Percentiles rank a stretch among this genome's conserved stretches.
Conservation (phyloP, 371 early-diverging fungal genomes). For the Coemansia sp. region DNA sequence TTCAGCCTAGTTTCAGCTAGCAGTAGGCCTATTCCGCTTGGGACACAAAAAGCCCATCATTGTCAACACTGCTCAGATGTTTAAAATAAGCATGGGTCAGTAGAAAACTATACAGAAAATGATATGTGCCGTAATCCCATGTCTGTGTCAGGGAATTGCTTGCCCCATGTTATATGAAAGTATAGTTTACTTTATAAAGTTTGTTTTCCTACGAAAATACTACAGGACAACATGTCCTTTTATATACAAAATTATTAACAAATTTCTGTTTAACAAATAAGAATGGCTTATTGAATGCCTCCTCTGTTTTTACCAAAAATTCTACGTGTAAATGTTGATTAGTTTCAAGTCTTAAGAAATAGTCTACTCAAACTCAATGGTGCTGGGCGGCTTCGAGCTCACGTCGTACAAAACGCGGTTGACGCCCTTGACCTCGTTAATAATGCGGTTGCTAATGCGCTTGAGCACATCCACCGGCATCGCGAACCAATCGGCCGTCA, state of each 20-base stretch:
- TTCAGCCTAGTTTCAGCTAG: neutral
- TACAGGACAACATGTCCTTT: no score
- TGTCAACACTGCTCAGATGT: neutral
- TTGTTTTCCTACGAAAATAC: no score
- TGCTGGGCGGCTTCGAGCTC: slow-evolving; percentile 92
- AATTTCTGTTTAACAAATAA: no score
- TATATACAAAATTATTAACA: no score
- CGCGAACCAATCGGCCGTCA: slow-evolving; percentile 96
- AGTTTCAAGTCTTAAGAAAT: no score
- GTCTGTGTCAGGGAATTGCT: no score
- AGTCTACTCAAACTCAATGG: slow-evolving; percentile 88
- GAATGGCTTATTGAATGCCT: no score
- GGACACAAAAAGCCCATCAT: neutral
- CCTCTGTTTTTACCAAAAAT: no score
- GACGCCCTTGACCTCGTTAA: slow-evolving; percentile 96
- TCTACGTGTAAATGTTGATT: no score
- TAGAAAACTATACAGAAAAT: neutral
- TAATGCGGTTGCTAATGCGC: slow-evolving; percentile 88
- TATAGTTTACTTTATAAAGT: no score
- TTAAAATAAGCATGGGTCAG: neutral
- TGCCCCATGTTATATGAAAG: no score
- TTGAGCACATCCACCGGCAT: slow-evolving; percentile 86
- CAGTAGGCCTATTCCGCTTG: neutral
- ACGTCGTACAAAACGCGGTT: slow-evolving; percentile 97
- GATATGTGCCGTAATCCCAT: no score